Evolutionary conservation across 306 rosid species (phyloP), one percentile per base, ranked within the genome.

Genomic region (Quercus bicolor): DNA sequence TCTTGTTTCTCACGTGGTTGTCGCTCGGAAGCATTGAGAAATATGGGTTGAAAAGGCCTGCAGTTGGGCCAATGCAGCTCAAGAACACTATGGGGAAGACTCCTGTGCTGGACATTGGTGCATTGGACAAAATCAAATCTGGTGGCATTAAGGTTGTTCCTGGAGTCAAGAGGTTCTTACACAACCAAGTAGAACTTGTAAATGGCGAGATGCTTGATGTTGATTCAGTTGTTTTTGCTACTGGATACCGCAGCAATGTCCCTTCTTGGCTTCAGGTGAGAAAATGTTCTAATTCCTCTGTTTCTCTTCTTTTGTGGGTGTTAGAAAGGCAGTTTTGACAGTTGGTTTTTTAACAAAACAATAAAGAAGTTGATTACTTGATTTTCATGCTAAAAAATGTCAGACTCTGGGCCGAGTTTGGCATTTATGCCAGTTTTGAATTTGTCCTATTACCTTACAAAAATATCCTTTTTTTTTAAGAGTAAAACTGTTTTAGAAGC

Each of bases 191-290:
- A 7, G 97, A 95, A 79, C 86, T 95, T 3, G 86, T 78, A 52
- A 86, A 83, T 62, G 98, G 96, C 0, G 84, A 90, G 76, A 86
- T 52, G 34, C 85, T 77, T 1, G 84, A 80, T 0, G 75, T 95
- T 37, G 98, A 95, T 57, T 86, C 98, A 0, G 89, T 93, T 12
- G 75, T 95, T 31, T 85, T 95, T 2, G 99, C 99, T 0, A 95
- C 99, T 0, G 99, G 99, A 0, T 95, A 95, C 77, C 88, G 96
- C 31, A 95, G 99, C 91, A 95, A 93, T 31, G 99, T 95, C 56
- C 99, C 99, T n/a, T 87, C 75, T 68, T 95, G 99, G 99, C 96
- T 95, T 4, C 89, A 89, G 98, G 98, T 94, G 85, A 90, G 90
- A 87, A 73, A 40, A 56, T 59, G 78, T 75, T 81, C 70, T 19